Evolutionary conservation across 2,329 filamentous ascomycete genomes (phyloP), one percentile per base, ranked within the genome.

Genomic region (Verticillium albo-atrum): DNA sequence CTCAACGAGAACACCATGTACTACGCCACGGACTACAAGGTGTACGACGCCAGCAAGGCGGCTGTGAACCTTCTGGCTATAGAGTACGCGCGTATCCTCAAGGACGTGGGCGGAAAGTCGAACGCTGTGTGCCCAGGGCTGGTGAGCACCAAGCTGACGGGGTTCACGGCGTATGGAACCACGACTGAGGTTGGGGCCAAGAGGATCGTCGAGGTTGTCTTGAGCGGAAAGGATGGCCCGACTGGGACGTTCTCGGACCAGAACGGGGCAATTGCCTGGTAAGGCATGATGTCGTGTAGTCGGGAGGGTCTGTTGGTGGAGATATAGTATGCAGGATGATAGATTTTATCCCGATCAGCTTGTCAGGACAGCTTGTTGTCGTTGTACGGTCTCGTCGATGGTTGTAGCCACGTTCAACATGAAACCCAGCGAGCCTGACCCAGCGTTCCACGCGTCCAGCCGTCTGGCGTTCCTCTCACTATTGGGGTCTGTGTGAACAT

Each of bases 41-140:
- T 68, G 1, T 79, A 80, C 57, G 66, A 74, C 14, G 62, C 67
- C 4, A 77, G 74, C 65, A 80, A 80, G 61, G 73, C 76, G 1
- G 77, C 76, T 0, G 26, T 79, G 10, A 76, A 79, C 30, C 77
- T 77, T 71, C 63, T 79, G 3, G 67, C 66, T 32, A 20, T 72
- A 3, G 70, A 72, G 54, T 77, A 72, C 54, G 68, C 66, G 1
- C 63, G 69, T 0, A 66, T 69, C 12, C 34, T 78, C 37, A 63
- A 68, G 4, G 67, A 67, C 23, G 54, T 62, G 4, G 69, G 68
- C 9, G 73, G 68, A 20, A 70, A 68, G 58, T 70, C 74, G 50
- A 77, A 76, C 56, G 60, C 65, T 3, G 70, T 69, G 7, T 77
- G 74, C 47, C 75, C 76, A 0, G 75, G 75, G 0, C 62, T 71